Base-by-base conservation (phyloP, 78 protist genomes). In the Blattamonas nauphoetae region DNA sequence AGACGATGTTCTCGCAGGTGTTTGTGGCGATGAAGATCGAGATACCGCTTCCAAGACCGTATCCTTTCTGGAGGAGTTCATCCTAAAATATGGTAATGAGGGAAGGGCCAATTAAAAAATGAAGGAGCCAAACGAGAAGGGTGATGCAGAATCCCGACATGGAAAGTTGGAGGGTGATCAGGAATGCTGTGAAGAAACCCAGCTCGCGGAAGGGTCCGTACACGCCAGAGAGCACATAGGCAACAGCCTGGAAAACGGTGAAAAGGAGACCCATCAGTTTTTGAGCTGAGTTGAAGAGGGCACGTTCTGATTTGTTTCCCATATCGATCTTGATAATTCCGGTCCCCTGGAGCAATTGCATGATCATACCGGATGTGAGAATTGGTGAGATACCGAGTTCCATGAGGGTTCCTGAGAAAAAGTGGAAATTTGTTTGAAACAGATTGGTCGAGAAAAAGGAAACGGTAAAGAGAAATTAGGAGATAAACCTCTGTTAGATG, bases 11-110 rank as follows among this genome's bases (percentile, higher is more conserved):
- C 94, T 98, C 99, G 94, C 99, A 98, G 78, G 97, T 95, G 96
- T 97, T 97, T 92, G 99, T 95, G 85, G 99, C 99, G 45, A 98
- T 98, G 94, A 98, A 98, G 87, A 98, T 93, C 35, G 99, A 97
- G 84, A 97, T 96, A 87, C 99, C 99, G 4, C 97, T 92, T 45
- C 99, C 99, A 42, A 98, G 90, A 38, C 99, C 99, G 91, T 98
- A 98, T 45, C 99, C 99, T 95, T 98, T 98, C 88, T 95, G 97
- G 84, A 98, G 92, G 45, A 98, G 91, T 94, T 98, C 99, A 85
- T 98, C 99, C 45, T 89, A 63, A 44, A 46, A 43, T n/a, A 3
- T 41, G 3, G 55, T 32, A 79, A 38, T n/a, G n/a, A n/a, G n/a
- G n/a, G n/a, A n/a, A n/a, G n/a, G n/a, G n/a, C n/a, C n/a, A n/a